phyloP scores from a whole-genome alignment of 768 basidiomycete genomes.

The Mycena galopus region DNA sequence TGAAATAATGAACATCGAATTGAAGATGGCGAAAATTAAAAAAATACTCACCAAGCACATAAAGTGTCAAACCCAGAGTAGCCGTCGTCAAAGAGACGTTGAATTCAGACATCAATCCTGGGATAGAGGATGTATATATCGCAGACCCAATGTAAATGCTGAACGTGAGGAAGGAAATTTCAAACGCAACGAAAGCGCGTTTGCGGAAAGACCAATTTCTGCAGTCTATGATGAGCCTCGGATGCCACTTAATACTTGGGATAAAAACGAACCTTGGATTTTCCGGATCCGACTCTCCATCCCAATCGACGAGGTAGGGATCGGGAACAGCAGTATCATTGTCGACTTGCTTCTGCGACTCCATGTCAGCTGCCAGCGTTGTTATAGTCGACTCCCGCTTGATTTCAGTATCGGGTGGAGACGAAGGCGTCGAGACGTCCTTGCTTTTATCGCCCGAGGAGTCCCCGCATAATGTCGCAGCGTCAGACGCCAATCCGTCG shows the following conservation, averaged over 20 bases:
- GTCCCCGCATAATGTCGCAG: conserved; percentile 27
- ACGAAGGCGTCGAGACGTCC: conserved; percentile 10
- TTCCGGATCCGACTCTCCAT: conserved; percentile 45
- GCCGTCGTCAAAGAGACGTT: conserved; percentile 45
- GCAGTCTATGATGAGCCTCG: conserved; percentile 23
- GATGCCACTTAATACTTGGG: not conserved
- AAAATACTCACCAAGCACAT: conserved; percentile 40
- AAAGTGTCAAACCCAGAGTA: conserved; percentile 45
- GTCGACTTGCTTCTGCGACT: conserved; percentile 19
- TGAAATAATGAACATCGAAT: not conserved
- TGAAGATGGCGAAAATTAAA: not conserved
- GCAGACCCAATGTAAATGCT: conserved; percentile 51
- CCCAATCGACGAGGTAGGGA: conserved; percentile 42
- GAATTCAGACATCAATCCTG: conserved; percentile 42
- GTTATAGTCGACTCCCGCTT: conserved; percentile 15
- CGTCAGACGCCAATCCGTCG: conserved; percentile 28
- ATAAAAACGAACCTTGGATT: conserved; percentile 39
- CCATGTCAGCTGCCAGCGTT: conserved; percentile 8
- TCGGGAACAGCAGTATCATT: conserved; percentile 32
- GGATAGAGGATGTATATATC: conserved; percentile 48
- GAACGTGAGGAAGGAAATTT: conserved; percentile 50
- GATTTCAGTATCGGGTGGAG: conserved; percentile 19
- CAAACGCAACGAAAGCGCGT: conserved; percentile 46
- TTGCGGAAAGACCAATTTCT: conserved; percentile 49
- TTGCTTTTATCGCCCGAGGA: conserved; percentile 3